A percentile compares a stretch with the other conserved stretches of the same genome.
Conservation (phyloP, 305 asterid species). For the Solanum hybrid region DNA sequence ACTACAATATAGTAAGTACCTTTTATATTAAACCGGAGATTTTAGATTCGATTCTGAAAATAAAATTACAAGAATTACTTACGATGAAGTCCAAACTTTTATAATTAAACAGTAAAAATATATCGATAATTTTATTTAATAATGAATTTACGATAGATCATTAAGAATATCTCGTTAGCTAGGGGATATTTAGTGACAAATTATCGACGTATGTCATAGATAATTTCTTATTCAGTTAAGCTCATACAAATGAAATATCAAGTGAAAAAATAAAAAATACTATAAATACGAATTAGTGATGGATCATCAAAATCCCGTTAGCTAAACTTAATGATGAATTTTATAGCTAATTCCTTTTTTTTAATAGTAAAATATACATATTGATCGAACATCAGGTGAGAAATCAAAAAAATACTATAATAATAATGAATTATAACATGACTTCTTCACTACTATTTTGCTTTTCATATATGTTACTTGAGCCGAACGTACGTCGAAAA, state of each 20-base stretch:
- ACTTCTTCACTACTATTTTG: neutral
- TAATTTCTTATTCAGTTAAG: neutral
- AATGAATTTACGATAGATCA: neutral
- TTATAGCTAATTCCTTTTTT: neutral
- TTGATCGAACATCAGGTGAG: fast-evolving
- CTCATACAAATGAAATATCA: neutral
- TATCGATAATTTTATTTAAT: neutral
- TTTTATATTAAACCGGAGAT: neutral
- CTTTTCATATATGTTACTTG: neutral
- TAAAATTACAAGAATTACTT: neutral
- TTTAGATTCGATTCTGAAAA: neutral
- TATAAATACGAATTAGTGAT: neutral
- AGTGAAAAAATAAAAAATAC: neutral
- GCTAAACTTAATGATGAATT: neutral
- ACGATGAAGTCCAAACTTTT: neutral
- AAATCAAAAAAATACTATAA: neutral
- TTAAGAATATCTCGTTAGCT: neutral
- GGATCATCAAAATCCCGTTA: neutral
- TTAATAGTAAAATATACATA: neutral
- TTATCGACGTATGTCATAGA: neutral
- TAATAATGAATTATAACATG: neutral
- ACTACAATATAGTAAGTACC: neutral
- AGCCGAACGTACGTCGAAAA: neutral
- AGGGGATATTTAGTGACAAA: neutral
- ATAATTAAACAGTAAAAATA: neutral